These are phyloP conservation scores for Leccinum subgranulosum DNA, from an alignment of 768 basidiomycete genomes.

Conservation along the genomic window DNA sequence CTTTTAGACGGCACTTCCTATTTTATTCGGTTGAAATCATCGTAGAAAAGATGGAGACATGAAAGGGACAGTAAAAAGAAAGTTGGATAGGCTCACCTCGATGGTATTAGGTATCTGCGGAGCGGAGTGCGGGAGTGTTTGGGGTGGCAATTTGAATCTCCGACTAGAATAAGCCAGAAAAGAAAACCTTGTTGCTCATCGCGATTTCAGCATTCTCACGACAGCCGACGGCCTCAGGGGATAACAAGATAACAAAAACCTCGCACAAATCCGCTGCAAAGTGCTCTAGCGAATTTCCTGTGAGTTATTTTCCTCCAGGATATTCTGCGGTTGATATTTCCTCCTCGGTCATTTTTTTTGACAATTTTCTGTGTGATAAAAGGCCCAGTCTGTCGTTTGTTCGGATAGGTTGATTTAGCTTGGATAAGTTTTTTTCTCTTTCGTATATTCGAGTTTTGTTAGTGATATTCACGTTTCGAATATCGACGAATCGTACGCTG, in stretches of 20 bases:
- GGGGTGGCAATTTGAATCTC: conserved; percentile 23
- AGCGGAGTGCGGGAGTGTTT: conserved; percentile 3
- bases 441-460: conserved; percentile 35
- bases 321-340: conserved; percentile 3
- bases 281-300: conserved; percentile 13
- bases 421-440: conserved; percentile 33
- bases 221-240: conserved; percentile 35
- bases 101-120: not conserved
- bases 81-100: conserved; percentile 17
- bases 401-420: conserved; percentile 29
- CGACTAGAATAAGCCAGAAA: conserved; percentile 28
- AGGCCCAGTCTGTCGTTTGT: conserved; percentile 19
- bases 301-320: conserved; percentile 22
- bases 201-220: conserved; percentile 34
- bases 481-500: conserved; percentile 19
- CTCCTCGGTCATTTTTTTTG: conserved; percentile 14
- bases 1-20: conserved; percentile 38
- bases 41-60: not conserved
- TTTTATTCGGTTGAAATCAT: conserved; percentile 35
- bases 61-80: not conserved
- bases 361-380: conserved; percentile 6
- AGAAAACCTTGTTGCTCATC: conserved; percentile 22
- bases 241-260: conserved; percentile 35
- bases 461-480: conserved; percentile 27
- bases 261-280: conserved; percentile 19